Evolutionary conservation across 495 filamentous ascomycete species (phyloP).

Genomic region (Hyaloscypha bicolor): DNA sequence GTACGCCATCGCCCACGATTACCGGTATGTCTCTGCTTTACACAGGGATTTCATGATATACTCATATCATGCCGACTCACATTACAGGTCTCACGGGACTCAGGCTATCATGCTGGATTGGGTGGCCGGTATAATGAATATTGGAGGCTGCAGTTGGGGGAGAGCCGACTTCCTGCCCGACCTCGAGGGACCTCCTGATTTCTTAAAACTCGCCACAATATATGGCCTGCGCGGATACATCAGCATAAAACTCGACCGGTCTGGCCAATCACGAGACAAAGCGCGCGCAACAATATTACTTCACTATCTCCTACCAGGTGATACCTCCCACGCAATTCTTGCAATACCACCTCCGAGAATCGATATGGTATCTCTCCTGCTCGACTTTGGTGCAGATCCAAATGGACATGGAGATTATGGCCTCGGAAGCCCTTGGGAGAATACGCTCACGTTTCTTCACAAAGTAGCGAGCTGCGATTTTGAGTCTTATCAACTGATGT

Average conservation of each 20-base stretch:
- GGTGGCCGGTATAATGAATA: no score
- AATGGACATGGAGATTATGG: neutral
- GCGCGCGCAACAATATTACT: neutral
- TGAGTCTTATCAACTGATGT: no score
- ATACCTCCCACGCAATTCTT: neutral
- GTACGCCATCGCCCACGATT: no score
- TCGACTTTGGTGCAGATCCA: slow-evolving; percentile 8
- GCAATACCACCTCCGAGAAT: neutral
- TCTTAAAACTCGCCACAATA: neutral
- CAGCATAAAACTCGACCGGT: neutral
- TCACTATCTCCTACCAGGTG: neutral
- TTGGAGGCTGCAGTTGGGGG: no score
- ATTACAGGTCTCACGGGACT: neutral
- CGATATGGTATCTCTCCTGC: slow-evolving; percentile 9
- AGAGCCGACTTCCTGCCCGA: no score
- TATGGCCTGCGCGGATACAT: neutral
- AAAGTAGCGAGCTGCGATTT: no score
- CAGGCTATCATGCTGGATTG: neutral
- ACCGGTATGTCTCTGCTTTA: neutral
- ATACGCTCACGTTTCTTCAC: neutral
- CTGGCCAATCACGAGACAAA: neutral
- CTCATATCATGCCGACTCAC: neutral
- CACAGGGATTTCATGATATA: neutral
- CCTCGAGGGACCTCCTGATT: no score
- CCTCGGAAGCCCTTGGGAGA: neutral